These are phyloP conservation scores for Hortiboletus flavorubellus DNA, from an alignment of 768 basidiomycete species.

Conservation along the genomic window DNA sequence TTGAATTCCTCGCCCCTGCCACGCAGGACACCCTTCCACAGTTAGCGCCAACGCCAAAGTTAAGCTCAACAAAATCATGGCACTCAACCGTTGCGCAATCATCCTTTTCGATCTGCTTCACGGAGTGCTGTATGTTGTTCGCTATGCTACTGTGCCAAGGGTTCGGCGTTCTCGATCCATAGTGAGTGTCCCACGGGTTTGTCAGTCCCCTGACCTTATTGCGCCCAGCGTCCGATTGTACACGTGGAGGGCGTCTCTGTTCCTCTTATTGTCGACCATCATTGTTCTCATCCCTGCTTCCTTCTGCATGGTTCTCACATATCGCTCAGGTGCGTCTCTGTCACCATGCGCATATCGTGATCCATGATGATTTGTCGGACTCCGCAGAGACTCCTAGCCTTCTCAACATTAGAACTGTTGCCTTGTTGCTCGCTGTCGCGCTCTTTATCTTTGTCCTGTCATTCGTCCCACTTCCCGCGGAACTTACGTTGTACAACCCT, in stretches of 20 bases:
- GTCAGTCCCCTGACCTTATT: background rate
- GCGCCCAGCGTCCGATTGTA: constrained; percentile 52
- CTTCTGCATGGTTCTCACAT: constrained; percentile 54
- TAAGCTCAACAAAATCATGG: constrained; percentile 28
- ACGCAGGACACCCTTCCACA: constrained; percentile 24
- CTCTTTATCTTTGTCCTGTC: constrained; percentile 60
- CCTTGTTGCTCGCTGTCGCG: constrained; percentile 43
- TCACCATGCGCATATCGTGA: background rate
- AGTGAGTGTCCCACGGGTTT: constrained; percentile 39
- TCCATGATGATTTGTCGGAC: background rate
- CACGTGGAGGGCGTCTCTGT: constrained; percentile 68
- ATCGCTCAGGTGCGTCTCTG: constrained; percentile 31
- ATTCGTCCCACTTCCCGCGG: constrained; percentile 62
- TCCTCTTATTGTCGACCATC: constrained; percentile 55
- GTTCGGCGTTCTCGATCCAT: constrained; percentile 46
- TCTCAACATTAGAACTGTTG: constrained; percentile 19
- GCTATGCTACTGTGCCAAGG: constrained; percentile 72
- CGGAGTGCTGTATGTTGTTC: constrained; percentile 73
- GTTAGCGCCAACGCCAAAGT: constrained; percentile 20
- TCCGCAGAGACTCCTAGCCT: constrained; percentile 23
- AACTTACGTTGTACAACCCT: constrained; percentile 39
- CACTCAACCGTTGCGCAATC: constrained; percentile 57
- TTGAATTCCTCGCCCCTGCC: constrained; percentile 45
- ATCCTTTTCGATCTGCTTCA: constrained; percentile 67
- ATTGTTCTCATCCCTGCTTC: constrained; percentile 67